Base-by-base conservation (phyloP, 2,329 filamentous ascomycete species). In the Pseudogymnoascus sp. region DNA sequence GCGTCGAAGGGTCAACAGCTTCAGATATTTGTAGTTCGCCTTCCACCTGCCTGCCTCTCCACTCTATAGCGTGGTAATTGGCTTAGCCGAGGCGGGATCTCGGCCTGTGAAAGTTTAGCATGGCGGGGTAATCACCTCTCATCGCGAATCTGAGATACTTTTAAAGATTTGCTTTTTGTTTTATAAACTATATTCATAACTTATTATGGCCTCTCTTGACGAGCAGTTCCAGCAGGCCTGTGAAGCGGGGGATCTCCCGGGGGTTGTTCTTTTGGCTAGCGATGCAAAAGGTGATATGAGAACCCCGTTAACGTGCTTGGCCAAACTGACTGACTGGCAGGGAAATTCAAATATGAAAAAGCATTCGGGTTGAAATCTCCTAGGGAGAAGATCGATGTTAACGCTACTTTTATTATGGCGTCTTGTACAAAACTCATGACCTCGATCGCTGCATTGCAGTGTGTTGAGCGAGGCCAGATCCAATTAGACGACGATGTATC, bases 371-470 rank as follows among this genome's bases (percentile, higher is more conserved):
- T 62, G 9, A 71, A 70, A 1, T 72, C 73, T 17, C 67, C 28
- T 3, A 28, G 50, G 50, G 50, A 57, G 50, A 57, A 57, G 28
- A 85, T 89, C 81, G 80, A 79, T 0, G 73, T 84, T 0, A 84
- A 89, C 40, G 84, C 77, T 8, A 75, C 84, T 0, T 89, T 87
- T 69, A 57, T 80, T 81, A 76, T 85, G 4, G 83, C 83, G 0
- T 83, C 81, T 0, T 83, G 80, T 69, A 84, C 83, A 15, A 86
- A 86, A 72, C 76, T 85, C 71, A 70, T 84, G 4, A 75, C 77
- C 0, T 79, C 76, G 0, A 69, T 85, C 8, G 80, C 82, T 0
- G 78, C 76, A 33, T 80, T 86, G 80, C 83, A 86, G 70, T 77
- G 83, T 0, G 82, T 85, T 1, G 83, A 86, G 68, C 73, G 78